Evolutionary conservation across 352 stramenopile species (phyloP).

Genomic region (Phytophthora sp.): DNA sequence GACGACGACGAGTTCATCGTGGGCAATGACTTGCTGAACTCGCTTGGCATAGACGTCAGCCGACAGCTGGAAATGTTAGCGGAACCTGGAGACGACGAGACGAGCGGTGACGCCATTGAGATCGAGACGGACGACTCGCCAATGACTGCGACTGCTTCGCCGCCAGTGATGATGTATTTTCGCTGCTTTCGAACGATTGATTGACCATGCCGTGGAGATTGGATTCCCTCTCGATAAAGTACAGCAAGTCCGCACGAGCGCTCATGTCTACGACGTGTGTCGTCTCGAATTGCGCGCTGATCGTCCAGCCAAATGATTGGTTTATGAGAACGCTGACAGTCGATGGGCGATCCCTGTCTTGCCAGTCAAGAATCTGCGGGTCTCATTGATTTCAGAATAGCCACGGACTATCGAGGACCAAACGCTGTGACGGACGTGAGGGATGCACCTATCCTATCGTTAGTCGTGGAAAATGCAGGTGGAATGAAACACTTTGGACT

Average conservation of each 20-base stretch:
- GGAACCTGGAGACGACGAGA: no score
- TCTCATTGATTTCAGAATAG: constrained; percentile 1
- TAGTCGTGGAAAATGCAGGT: neutral
- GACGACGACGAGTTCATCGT: constrained; percentile 26
- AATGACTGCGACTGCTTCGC: neutral
- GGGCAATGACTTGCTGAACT: constrained; percentile 11
- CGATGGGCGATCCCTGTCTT: constrained; percentile 8
- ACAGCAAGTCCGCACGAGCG: no score
- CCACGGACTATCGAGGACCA: neutral
- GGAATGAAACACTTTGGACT: constrained; percentile 10
- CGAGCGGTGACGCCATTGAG: neutral
- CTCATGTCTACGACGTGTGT: no score
- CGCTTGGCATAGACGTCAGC: constrained; percentile 25
- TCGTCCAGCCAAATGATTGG: no score
- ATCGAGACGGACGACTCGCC: neutral
- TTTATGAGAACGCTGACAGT: neutral
- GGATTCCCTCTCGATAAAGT: no score
- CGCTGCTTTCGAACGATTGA: no score
- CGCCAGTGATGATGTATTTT: constrained; percentile 1
- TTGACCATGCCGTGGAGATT: no score
- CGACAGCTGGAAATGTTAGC: constrained; percentile 20
- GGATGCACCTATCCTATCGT: constrained; percentile 20
- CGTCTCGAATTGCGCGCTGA: no score
- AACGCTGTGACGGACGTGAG: constrained; percentile 6
- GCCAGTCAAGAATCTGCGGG: constrained; percentile 11